Percentiles rank a stretch among this genome's conserved stretches.
These are phyloP conservation scores for Striga asiatica DNA, from an alignment of 257 asterid species.

Conservation along the genomic window DNA sequence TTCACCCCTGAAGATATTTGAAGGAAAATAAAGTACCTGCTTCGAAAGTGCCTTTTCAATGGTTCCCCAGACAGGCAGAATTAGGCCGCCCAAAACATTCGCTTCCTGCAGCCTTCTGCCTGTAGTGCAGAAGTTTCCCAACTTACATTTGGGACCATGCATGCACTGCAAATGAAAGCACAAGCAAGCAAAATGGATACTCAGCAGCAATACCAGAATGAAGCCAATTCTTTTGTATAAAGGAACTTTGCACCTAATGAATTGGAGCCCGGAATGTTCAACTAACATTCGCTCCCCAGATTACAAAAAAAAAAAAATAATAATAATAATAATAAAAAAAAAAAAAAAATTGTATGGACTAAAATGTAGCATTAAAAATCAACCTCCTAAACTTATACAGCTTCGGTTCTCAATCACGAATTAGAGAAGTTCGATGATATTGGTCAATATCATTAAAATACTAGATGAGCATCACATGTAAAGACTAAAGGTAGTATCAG, in stretches of 20 bases:
- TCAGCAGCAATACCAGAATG: background rate
- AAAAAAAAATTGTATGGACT: background rate
- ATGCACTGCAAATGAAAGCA: slow-evolving; percentile 61
- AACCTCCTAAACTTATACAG: background rate
- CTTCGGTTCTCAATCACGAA: background rate
- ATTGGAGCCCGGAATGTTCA: background rate
- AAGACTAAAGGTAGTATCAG: background rate
- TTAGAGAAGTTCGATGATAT: background rate
- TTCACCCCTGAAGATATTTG: slow-evolving; percentile 5
- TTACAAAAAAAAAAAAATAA: too few relatives aligned
- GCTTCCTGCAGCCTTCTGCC: slow-evolving; percentile 94
- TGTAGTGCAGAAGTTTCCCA: slow-evolving; percentile 70
- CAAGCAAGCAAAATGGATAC: slow-evolving; percentile 10
- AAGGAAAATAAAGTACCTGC: slow-evolving; percentile 43
- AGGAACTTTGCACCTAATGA: background rate
- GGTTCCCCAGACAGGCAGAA: slow-evolving; percentile 98
- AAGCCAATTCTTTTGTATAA: background rate
- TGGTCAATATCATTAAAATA: background rate
- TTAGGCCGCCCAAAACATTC: slow-evolving; percentile 89
- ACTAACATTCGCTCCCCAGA: background rate
- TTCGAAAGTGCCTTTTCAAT: slow-evolving; percentile 83
- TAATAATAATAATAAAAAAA: too few relatives aligned
- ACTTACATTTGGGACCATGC: slow-evolving; percentile 95
- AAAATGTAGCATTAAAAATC: background rate
- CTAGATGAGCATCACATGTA: background rate